Evolutionary conservation across 495 filamentous ascomycete species (phyloP).

Genomic region (Tetracladium marchalianum): DNA sequence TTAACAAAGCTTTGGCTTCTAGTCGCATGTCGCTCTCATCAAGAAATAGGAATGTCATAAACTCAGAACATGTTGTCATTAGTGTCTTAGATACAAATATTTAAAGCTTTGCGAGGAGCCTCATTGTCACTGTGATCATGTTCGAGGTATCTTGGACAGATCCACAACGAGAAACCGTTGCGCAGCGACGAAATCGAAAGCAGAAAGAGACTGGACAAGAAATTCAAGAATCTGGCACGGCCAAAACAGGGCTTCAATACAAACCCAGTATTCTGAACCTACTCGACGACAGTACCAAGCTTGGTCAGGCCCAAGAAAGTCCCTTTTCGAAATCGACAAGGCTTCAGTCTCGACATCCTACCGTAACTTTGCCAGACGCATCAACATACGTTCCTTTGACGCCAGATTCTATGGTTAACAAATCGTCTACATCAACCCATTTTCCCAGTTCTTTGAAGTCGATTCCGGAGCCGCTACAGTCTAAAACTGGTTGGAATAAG

Average conservation of each 20-base stretch:
- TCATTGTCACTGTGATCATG: slow-evolving; percentile 23
- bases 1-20: too few species aligned
- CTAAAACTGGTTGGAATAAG: too few species aligned
- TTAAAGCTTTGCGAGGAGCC: too few species aligned
- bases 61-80: too few species aligned
- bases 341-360: too few species aligned
- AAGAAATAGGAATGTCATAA: too few species aligned
- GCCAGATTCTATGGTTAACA: background rate
- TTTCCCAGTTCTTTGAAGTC: too few species aligned
- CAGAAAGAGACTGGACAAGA: background rate
- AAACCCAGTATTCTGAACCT: slow-evolving; percentile 8
- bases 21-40: too few species aligned
- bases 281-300: slow-evolving; percentile 4
- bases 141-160: slow-evolving; percentile 44
- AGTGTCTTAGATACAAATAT: too few species aligned
- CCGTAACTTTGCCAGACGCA: slow-evolving; percentile 1
- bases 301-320: background rate
- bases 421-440: too few species aligned
- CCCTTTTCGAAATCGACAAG: background rate
- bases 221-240: slow-evolving; percentile 11
- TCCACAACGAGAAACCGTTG: slow-evolving; percentile 33
- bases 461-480: too few species aligned
- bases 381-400: slow-evolving; percentile 9
- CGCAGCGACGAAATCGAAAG: slow-evolving; percentile 22
- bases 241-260: slow-evolving; percentile 1